Conservation (phyloP, 768 basidiomycete species). For the Cystofilobasidium bisporidii region DNA sequence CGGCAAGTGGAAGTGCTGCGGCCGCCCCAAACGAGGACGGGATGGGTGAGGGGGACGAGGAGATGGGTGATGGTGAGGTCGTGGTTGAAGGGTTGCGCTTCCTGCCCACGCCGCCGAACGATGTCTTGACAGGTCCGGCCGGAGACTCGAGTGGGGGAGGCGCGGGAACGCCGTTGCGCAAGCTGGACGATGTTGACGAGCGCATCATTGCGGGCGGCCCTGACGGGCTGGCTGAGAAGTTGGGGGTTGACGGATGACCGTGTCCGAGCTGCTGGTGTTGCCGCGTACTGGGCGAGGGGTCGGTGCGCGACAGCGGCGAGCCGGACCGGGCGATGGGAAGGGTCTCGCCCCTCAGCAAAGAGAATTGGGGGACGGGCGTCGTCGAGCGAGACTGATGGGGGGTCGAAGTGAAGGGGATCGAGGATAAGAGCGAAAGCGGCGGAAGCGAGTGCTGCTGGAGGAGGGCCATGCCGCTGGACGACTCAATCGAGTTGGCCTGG, state of each 20-base stretch:
- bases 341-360: constrained; percentile 17
- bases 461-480: constrained; percentile 67
- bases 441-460: constrained; percentile 26
- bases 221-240: not conserved
- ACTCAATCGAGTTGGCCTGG: constrained; percentile 70
- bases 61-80: not conserved
- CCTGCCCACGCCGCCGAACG: constrained; percentile 17
- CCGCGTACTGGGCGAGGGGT: constrained; percentile 30
- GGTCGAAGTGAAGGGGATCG: constrained; percentile 27
- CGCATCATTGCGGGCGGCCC: constrained; percentile 10
- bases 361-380: constrained; percentile 27
- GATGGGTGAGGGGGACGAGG: not conserved
- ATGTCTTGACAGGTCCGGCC: constrained; percentile 13
- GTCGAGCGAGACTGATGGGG: constrained; percentile 22
- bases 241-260: constrained; percentile 7
- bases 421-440: constrained; percentile 38
- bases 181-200: constrained; percentile 2
- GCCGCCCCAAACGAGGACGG: not conserved
- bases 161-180: not conserved
- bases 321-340: constrained; percentile 28
- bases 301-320: constrained; percentile 28
- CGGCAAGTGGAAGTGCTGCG: constrained; percentile 51
- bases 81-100: constrained; percentile 8
- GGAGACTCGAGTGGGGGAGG: not conserved
- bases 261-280: constrained; percentile 7